Percentiles rank a stretch among this genome's conserved stretches.
These are phyloP conservation scores for Leucocoprinus leucothites DNA, from an alignment of 768 basidiomycete species.

Conservation along the genomic window DNA sequence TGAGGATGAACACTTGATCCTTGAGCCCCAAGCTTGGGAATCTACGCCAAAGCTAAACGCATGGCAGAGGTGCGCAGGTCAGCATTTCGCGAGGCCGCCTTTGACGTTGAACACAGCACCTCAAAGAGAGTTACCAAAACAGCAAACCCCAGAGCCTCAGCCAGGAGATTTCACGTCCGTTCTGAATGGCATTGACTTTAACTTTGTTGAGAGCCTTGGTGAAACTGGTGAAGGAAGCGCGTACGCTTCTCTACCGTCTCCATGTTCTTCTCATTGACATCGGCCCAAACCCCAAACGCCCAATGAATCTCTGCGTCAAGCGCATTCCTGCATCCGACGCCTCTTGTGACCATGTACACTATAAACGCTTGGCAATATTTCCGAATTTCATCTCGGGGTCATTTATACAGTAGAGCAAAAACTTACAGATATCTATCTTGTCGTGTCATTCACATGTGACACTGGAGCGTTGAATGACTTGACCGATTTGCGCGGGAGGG, in stretches of 20 bases:
- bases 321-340: too few relatives aligned
- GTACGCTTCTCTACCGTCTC: conserved; percentile 15
- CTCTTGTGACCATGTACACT: too few relatives aligned
- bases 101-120: conserved; percentile 27
- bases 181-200: conserved; percentile 63
- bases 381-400: too few relatives aligned
- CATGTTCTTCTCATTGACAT: neutral
- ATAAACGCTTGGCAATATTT: too few relatives aligned
- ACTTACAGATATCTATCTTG: too few relatives aligned
- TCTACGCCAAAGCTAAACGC: conserved; percentile 77
- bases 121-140: conserved; percentile 57
- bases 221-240: conserved; percentile 63
- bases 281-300: conserved; percentile 52
- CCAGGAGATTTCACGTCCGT: conserved; percentile 61
- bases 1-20: conserved; percentile 64
- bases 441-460: too few relatives aligned
- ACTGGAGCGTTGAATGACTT: too few relatives aligned
- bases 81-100: neutral
- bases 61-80: conserved; percentile 49
- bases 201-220: conserved; percentile 43
- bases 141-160: conserved; percentile 52
- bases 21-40: conserved; percentile 87
- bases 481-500: too few relatives aligned
- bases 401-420: too few relatives aligned
- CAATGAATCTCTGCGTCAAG: conserved; percentile 55